Evolutionary conservation across 78 protist species (phyloP), one percentile per base, ranked within the genome.

Genomic region (Chrysochromulina tobinii): DNA sequence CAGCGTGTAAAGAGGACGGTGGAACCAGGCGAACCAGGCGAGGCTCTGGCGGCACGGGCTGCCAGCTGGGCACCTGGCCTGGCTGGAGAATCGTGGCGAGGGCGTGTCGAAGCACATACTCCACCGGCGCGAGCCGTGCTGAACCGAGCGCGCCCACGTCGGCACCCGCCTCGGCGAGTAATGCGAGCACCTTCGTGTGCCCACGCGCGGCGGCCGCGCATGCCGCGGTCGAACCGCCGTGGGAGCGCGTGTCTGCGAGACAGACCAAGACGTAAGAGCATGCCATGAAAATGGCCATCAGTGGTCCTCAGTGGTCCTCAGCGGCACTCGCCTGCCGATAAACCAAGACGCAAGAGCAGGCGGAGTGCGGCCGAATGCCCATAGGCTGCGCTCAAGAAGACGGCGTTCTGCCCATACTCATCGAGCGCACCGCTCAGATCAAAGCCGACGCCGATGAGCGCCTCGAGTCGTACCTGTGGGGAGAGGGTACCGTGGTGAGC

Each of bases 171-270:
- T 50, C 23, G 14, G 18, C 20, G 83, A 84, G 72, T 11, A 1
- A 55, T 25, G 2, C 72, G 12, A 84, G 72, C 25, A 15, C 89
- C 0, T 2, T 21, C 21, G 51, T 3, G 73, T 84, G 89, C 58
- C 48, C 73, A 27, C 23, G 61, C 57, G 89, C 89, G 27, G 89
- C 72, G 51, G 89, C 89, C 21, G 55, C 55, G 73, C 57, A 38
- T 3, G 27, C 67, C 0, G 89, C n/a, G 8, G 89, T 84, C 27
- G 75, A 4, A 27, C 72, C 72, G 23, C 57, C 68, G 50, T 53
- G 68, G 6, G 86, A 57, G n/a, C 50, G 86, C 77, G 8, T 11
- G 48, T 69, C 38, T 38, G 38, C 38, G 38, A 38, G 38, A 38
- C 38, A 38, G 38, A 38, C 38, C 38, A 38, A 38, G 38, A 38